Evolutionary conservation across 495 filamentous ascomycete species (phyloP), one percentile per base, ranked within the genome.

Genomic region (Apodospora peruviana): DNA sequence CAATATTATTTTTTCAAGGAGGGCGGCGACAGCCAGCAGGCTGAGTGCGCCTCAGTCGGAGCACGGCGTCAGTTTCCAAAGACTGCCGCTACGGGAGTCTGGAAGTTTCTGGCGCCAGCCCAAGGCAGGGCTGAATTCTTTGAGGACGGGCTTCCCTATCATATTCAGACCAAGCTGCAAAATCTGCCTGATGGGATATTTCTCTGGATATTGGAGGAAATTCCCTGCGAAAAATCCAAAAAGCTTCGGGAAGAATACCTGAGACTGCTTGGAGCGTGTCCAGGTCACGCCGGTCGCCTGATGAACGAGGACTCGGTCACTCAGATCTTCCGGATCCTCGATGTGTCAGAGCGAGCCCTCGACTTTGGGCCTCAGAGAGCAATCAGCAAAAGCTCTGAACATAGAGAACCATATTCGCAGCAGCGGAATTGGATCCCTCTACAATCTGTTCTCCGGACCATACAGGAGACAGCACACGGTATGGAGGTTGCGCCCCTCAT

Each of bases 141-240:
- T 50, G 65, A 87, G 36, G 83, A 84, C 40, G 89, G 89, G 1
- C 74, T 83, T 47, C 69, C 85, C 1, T 77, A 80, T 51, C 74
- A 81, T 50, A 75, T 85, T 17, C 69, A 84, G 22, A 60, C 60
- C 16, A 74, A 72, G 47, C 65, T 70, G 29, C 65, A 62, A 21
- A 43, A 64, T 12, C 66, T 93, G 5, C 83, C 90, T 1, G 80
- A 90, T 44, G 81, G 88, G 47, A 57, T 94, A 17, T 72, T 89
- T 19, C 41, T 71, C 17, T 96, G 90, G 90, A 75, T 91, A 2
- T 68, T 94, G 10, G 69, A 81, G 35, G 81, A 88, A 52, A 71
- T 84, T n/a, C 76, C 79, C 40, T 58, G 69, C 10, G 84, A 88
- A 55, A 69, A 67, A 35, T 75, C 76, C 34, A 77, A 79, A 23